phyloP scores from a whole-genome alignment of 1,284 basidiomycete species.

The Lignosus rhinocerotis region DNA sequence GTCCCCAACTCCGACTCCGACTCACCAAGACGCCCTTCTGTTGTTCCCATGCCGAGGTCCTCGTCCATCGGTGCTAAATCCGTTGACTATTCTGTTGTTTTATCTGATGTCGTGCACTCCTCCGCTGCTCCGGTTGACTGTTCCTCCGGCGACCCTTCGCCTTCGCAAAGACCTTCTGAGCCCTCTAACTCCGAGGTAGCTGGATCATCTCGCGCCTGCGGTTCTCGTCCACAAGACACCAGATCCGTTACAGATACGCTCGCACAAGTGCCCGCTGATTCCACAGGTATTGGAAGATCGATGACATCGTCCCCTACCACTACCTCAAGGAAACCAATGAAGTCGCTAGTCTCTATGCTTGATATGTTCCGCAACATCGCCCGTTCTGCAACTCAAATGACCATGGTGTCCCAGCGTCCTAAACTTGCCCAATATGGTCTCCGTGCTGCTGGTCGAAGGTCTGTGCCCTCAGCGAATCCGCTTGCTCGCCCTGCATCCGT shows the following conservation, averaged over 20 bases:
- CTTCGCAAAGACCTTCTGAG: background rate
- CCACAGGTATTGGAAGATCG: background rate
- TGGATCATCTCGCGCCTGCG: no score
- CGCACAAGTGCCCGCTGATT: background rate
- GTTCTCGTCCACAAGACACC: background rate
- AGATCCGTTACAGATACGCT: background rate
- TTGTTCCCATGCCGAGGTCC: background rate
- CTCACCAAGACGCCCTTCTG: no score
- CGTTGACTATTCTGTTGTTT: no score
- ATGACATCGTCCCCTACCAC: background rate
- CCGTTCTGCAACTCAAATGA: constrained; percentile 16
- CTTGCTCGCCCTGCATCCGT: background rate
- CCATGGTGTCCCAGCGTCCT: background rate
- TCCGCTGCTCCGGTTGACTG: no score
- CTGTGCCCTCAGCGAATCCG: no score
- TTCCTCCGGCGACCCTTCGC: background rate
- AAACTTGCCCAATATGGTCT: no score
- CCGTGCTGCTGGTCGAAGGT: no score
- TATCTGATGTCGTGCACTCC: no score
- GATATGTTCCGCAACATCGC: constrained; percentile 22
- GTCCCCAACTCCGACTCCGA: background rate
- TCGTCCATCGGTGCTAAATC: background rate
- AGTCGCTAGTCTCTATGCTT: constrained; percentile 17
- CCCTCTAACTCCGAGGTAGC: no score
- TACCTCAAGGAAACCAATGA: constrained; percentile 6